These are phyloP conservation scores for Hordeum vulgare DNA, from an alignment of 176 grass and related monocot species.

Conservation along the genomic window MorexV3_pseudomolecules_assembly NC_058521.1:44735856-44736355, in stretches of 20 bases:
- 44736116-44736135: background rate
- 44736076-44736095: background rate
- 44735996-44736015: background rate
- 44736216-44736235: background rate
- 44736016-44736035: background rate
- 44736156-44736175: background rate
- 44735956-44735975: background rate
- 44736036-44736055: background rate
- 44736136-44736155: background rate
- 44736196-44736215: background rate
- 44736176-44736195: background rate
- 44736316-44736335: background rate
- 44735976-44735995: background rate
- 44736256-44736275: background rate
- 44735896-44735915: too few species aligned
- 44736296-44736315: constrained; percentile 13
- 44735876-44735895: too few species aligned
- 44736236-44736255: background rate
- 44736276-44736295: background rate
- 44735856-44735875: too few species aligned
- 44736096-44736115: background rate
- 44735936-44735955: too few species aligned
- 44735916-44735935: too few species aligned
- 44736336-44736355: constrained; percentile 35
- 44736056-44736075: background rate